A percentile compares a stretch with the other conserved stretches of the same genome.
phyloP scores from a whole-genome alignment of 192 early-diverging fungal genomes.

The Gaertneriomyces semiglobifer region DNA sequence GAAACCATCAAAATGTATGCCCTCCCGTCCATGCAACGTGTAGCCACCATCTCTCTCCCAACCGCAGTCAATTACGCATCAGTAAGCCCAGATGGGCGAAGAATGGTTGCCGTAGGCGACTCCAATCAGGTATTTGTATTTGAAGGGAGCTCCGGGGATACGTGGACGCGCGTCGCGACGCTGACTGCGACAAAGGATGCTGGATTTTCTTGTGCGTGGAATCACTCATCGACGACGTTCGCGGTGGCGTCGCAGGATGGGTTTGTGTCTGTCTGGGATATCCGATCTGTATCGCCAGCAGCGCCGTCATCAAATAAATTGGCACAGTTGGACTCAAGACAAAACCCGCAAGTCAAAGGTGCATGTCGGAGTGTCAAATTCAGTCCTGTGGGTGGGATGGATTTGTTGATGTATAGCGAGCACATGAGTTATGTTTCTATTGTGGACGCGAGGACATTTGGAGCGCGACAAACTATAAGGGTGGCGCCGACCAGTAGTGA shows the following conservation, averaged over 20 bases:
- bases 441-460: conserved; percentile 87
- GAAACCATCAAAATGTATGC: conserved; percentile 86
- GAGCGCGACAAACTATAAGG: conserved; percentile 74
- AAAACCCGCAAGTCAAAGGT: conserved; percentile 69
- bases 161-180: conserved; percentile 70
- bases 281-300: conserved; percentile 52
- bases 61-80: conserved; percentile 89
- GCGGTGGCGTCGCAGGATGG: conserved; percentile 96
- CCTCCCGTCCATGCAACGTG: conserved; percentile 70
- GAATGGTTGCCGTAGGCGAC: conserved; percentile 91
- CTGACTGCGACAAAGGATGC: conserved; percentile 79
- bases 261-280: conserved; percentile 88
- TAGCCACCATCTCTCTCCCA: conserved; percentile 75
- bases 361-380: conserved; percentile 90
- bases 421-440: conserved; percentile 84
- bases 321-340: conserved; percentile 65
- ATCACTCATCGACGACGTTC: conserved; percentile 87
- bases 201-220: conserved; percentile 94
- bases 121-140: conserved; percentile 82
- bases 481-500: conserved; percentile 64
- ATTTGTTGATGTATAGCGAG: conserved; percentile 78
- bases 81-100: conserved; percentile 87
- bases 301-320: conserved; percentile 51
- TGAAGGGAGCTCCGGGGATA: conserved; percentile 63
- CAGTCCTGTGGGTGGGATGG: conserved; percentile 81